Conservation (phyloP, 2,329 filamentous ascomycete species). For the Exophiala spinifera region DNA sequence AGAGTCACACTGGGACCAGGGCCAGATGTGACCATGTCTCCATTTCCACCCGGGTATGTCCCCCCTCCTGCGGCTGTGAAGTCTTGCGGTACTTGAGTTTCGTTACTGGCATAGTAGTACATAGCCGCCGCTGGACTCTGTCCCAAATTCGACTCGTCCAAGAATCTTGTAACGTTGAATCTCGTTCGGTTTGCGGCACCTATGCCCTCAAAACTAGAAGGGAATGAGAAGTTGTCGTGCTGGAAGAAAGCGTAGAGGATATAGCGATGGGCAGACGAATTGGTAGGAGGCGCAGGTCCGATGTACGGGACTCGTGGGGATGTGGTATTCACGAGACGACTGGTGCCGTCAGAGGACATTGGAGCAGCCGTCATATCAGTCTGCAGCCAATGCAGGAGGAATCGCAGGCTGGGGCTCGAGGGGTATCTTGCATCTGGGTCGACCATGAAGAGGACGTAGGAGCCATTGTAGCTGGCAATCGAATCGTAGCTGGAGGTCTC, state of each 20-base stretch:
- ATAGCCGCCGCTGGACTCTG: conserved; percentile 23
- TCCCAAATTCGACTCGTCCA: conserved; percentile 21
- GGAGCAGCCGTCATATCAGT: conserved; percentile 16
- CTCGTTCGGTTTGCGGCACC: conserved; percentile 17
- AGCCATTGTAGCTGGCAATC: conserved; percentile 21
- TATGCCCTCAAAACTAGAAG: conserved; percentile 17
- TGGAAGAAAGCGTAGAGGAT: conserved; percentile 26
- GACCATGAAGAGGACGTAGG: conserved; percentile 27
- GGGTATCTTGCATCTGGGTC: conserved; percentile 27
- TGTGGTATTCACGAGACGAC: conserved; percentile 18
- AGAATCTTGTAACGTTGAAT: conserved; percentile 21
- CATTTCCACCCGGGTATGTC: conserved; percentile 23
- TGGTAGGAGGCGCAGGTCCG: conserved; percentile 21
- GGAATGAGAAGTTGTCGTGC: conserved; percentile 22
- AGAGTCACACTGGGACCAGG: conserved; percentile 18
- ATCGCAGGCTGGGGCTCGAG: conserved; percentile 16
- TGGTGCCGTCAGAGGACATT: conserved; percentile 17
- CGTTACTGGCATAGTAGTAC: conserved; percentile 25
- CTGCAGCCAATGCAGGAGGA: conserved; percentile 26
- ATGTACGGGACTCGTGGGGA: conserved; percentile 17
- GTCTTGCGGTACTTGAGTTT: conserved; percentile 22
- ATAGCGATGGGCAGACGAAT: conserved; percentile 28
- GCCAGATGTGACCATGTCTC: conserved; percentile 23
- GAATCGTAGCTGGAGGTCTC: conserved; percentile 20
- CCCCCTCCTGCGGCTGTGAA: conserved; percentile 22